A percentile compares a stretch with the other conserved stretches of the same genome.
These are phyloP conservation scores for Tuber melanosporum DNA, from an alignment of 495 filamentous ascomycete species.

Conservation along the genomic window DNA sequence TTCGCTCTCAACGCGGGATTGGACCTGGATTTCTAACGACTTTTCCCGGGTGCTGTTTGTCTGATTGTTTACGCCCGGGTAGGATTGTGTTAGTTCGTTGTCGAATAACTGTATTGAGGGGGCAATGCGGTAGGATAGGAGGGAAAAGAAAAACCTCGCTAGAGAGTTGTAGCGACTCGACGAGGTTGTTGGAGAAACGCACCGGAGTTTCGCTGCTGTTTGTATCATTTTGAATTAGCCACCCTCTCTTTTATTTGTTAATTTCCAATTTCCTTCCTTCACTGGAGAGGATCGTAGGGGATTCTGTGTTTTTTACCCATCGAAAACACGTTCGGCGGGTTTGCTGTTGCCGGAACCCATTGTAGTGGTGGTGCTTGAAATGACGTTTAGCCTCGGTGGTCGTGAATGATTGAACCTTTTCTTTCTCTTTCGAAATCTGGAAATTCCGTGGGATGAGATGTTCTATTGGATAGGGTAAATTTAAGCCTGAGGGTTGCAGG, in stretches of 20 bases:
- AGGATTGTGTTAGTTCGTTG: constrained; percentile 9
- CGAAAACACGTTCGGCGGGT: constrained; percentile 30
- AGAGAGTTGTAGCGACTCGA: constrained; percentile 73
- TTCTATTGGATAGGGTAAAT: neutral
- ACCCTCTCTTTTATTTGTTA: neutral
- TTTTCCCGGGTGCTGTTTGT: constrained; percentile 79
- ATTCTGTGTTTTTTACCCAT: constrained; percentile 20
- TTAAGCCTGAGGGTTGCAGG: neutral
- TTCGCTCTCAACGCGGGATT: constrained; percentile 77
- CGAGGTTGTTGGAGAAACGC: constrained; percentile 76
- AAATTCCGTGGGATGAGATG: neutral
- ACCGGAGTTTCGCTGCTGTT: constrained; percentile 65
- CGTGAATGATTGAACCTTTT: neutral
- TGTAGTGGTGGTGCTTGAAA: constrained; percentile 17
- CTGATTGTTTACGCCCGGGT: constrained; percentile 45
- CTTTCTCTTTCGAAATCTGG: neutral
- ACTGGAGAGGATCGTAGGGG: neutral
- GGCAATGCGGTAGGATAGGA: constrained; percentile 8
- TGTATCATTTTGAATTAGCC: neutral
- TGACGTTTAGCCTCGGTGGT: constrained; percentile 13
- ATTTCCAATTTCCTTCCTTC: neutral
- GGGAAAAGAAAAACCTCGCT: constrained; percentile 60
- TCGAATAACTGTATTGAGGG: neutral
- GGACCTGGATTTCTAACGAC: constrained; percentile 77
- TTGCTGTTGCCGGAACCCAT: constrained; percentile 36